phyloP scores from a whole-genome alignment of 108 stramenopile species.

The Thalassiosira profunda region DNA sequence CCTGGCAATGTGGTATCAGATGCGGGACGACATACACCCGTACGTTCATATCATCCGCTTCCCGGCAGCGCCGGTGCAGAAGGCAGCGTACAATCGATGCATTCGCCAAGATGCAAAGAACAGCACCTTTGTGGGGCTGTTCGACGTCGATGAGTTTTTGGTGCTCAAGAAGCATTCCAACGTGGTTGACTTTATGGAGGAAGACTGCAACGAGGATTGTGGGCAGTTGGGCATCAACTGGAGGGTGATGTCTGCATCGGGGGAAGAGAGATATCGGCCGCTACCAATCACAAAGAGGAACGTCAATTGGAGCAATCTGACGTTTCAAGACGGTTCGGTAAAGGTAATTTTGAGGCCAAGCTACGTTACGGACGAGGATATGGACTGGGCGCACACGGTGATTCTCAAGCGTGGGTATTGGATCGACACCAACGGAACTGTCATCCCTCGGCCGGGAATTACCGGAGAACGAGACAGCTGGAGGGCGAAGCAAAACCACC shows the following conservation, averaged over 20 bases:
- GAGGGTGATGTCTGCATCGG: conserved; percentile 54
- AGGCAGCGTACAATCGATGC: too few species aligned
- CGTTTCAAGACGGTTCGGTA: conserved; percentile 23
- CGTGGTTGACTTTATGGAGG: conserved; percentile 39
- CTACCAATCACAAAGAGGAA: conserved; percentile 58
- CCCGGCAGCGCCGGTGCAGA: too few species aligned
- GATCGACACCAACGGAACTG: conserved; percentile 53
- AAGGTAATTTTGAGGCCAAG: too few species aligned
- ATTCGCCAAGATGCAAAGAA: too few species aligned
- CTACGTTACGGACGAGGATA: conserved; percentile 19
- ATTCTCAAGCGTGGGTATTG: conserved; percentile 14
- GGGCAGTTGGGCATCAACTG: conserved; percentile 53
- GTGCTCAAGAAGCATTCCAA: conserved; percentile 34
- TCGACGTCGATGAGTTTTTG: conserved; percentile 47
- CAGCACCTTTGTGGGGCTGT: conserved; percentile 47
- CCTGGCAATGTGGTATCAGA: too few species aligned
- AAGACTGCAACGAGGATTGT: conserved; percentile 40
- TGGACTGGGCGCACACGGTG: conserved; percentile 30
- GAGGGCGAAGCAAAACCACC: conserved; percentile 24
- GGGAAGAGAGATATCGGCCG: conserved; percentile 44
- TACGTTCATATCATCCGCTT: too few species aligned
- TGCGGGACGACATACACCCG: too few species aligned
- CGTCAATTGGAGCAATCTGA: conserved; percentile 31
- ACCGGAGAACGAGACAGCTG: conserved; percentile 20
- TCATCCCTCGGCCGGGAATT: too few species aligned